A percentile compares a stretch with the other conserved stretches of the same genome.
Conservation (phyloP, 164 flowering plant genomes). For the Liquidambar formosana region DNA sequence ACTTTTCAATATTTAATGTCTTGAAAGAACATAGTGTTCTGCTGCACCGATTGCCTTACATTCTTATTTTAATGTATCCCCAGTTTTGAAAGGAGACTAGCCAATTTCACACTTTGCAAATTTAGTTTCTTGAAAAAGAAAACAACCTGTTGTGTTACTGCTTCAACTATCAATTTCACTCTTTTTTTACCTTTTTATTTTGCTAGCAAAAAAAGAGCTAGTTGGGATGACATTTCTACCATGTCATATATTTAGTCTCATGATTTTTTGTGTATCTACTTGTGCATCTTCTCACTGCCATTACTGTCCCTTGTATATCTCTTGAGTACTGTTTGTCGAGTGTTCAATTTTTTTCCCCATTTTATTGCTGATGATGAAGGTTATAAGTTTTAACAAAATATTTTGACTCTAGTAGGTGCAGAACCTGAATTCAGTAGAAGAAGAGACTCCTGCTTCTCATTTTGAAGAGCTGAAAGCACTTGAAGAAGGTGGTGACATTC, state of each 20-base stretch:
- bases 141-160: neutral
- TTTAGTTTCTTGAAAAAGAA: neutral
- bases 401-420: constrained; percentile 7
- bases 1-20: neutral
- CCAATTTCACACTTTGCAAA: neutral
- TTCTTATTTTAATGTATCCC: neutral
- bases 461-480: constrained; percentile 4
- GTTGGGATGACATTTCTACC: neutral
- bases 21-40: neutral
- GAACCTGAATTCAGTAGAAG: constrained; percentile 2
- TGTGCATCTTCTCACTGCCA: no score
- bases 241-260: neutral
- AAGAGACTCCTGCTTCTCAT: constrained; percentile 8
- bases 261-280: neutral
- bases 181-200: neutral
- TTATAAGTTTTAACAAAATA: neutral
- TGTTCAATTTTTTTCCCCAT: neutral
- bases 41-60: neutral
- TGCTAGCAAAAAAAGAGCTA: no score
- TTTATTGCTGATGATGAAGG: neutral
- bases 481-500: constrained; percentile 3
- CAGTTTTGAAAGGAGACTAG: neutral
- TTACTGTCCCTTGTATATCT: no score
- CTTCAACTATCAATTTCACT: no score
- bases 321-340: neutral